phyloP scores from a whole-genome alignment of 148 eudicot genomes.

The Selenicereus undatus region DNA sequence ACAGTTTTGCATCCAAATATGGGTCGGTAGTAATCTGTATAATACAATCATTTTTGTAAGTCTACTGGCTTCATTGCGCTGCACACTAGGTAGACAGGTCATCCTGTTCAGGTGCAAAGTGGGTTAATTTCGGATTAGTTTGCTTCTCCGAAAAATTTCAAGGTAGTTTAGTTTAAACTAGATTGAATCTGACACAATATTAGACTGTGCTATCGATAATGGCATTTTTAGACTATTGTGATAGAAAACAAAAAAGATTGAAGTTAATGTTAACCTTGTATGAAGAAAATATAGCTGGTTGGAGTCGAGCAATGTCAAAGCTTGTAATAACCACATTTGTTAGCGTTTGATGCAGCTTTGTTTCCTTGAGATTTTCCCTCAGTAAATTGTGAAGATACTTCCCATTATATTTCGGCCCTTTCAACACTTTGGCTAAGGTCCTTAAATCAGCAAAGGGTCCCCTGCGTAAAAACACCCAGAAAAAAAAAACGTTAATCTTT shows the following conservation, averaged over 20 bases:
- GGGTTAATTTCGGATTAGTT: too few species aligned
- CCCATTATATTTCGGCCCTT: conserved; percentile 34
- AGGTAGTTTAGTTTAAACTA: too few species aligned
- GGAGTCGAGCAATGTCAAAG: conserved; percentile 32
- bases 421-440: conserved; percentile 17
- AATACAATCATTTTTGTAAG: too few species aligned
- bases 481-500: too few species aligned
- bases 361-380: conserved; percentile 5
- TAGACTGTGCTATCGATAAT: too few species aligned
- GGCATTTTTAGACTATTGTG: too few species aligned
- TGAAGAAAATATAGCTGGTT: conserved; percentile 39
- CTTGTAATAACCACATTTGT: conserved; percentile 39
- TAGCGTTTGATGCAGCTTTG: conserved; percentile 29
- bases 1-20: conserved; percentile 28
- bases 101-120: too few species aligned
- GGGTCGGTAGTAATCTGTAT: conserved; percentile 22
- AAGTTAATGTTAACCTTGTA: conserved; percentile 20
- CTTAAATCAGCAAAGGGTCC: conserved; percentile 7
- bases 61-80: too few species aligned
- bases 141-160: too few species aligned
- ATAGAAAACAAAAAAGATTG: too few species aligned
- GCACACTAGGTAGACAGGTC: too few species aligned
- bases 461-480: neutral
- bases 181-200: too few species aligned
- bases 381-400: conserved; percentile 27